phyloP scores from a whole-genome alignment of 1,284 basidiomycete genomes.

The Malassezia psittaci region DNA sequence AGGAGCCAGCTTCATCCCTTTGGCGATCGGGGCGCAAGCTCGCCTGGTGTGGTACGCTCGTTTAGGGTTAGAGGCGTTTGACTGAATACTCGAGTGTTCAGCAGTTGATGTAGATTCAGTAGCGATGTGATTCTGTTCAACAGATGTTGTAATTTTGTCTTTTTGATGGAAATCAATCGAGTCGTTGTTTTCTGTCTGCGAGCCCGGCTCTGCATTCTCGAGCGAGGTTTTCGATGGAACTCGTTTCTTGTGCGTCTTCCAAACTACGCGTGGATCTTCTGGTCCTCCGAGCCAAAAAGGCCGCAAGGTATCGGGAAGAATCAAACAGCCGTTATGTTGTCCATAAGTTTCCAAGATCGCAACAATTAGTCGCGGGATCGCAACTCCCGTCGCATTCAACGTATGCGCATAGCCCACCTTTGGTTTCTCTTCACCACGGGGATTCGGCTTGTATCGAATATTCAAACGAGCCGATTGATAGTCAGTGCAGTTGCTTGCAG shows the following conservation, averaged over 20 bases:
- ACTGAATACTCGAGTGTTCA: no score
- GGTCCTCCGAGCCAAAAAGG: conserved; percentile 34
- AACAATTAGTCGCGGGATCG: conserved; percentile 40
- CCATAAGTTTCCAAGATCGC: conserved; percentile 42
- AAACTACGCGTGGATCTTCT: conserved; percentile 23
- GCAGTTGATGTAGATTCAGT: no score
- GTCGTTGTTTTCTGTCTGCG: no score
- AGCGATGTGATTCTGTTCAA: no score
- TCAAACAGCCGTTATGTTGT: conserved; percentile 18
- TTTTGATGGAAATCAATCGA: no score
- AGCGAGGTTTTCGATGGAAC: no score
- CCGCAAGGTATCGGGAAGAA: conserved; percentile 30
- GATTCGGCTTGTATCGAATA: conserved; percentile 19
- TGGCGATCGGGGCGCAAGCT: no score
- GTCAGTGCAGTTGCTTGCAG: conserved; percentile 42
- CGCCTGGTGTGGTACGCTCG: no score
- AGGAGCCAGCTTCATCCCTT: no score
- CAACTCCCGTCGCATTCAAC: conserved; percentile 43
- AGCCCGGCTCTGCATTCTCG: no score
- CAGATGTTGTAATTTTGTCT: no score
- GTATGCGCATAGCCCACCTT: conserved; percentile 28
- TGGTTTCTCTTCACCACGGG: not conserved
- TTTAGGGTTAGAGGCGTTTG: no score
- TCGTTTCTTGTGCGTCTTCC: conserved; percentile 14
- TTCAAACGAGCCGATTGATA: conserved; percentile 35